Evolutionary conservation across 2,329 filamentous ascomycete species (phyloP), one percentile per base, ranked within the genome.

Genomic region (Fusarium albidum): DNA sequence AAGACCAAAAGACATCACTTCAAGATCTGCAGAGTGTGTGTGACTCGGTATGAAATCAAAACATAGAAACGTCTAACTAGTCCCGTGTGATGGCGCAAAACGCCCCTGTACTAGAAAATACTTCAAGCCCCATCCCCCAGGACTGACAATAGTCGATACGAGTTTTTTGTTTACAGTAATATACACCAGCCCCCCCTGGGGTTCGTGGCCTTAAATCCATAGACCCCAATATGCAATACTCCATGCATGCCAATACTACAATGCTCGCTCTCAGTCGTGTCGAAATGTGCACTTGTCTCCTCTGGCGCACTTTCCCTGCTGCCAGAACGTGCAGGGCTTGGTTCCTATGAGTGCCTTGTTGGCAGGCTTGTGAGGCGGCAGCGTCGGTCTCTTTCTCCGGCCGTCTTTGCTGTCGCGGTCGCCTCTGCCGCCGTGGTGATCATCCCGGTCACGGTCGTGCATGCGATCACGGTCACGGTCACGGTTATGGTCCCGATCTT

Each of bases 231-330:
- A 40, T 51, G 26, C 21, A 44, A 56, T 44, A 55, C 42, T 37
- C 35, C 44, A 42, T 33, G 32, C 37, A 43, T 51, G 46, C 17
- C n/a, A 35, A 39, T 45, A 14, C 31, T 27, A 28, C 14, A 49
- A 44, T 47, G 41, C 15, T 49, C 42, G 17, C 49, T 50, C 41
- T 57, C 50, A 75, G 42, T 90, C 86, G 67, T 92, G 89, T 49
- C 88, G 81, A 71, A 88, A 92, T 3, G 88, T 91, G 75, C 89
- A 91, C 65, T 86, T 85, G 29, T 88, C 86, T 17, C 89, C 89
- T 68, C 90, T 87, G 7, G 83, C 84, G 73, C 89, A 91, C 68
- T 86, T 87, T 12, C 88, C 88, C 68, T 89, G 83, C 52, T 83
- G 80, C 78, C 80, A 91, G 70, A 90, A 92, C 15, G 81, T 82